These are phyloP conservation scores for Dysphania ambrosioides DNA, from an alignment of 148 eudicot species.

Conservation along the genomic window DNA sequence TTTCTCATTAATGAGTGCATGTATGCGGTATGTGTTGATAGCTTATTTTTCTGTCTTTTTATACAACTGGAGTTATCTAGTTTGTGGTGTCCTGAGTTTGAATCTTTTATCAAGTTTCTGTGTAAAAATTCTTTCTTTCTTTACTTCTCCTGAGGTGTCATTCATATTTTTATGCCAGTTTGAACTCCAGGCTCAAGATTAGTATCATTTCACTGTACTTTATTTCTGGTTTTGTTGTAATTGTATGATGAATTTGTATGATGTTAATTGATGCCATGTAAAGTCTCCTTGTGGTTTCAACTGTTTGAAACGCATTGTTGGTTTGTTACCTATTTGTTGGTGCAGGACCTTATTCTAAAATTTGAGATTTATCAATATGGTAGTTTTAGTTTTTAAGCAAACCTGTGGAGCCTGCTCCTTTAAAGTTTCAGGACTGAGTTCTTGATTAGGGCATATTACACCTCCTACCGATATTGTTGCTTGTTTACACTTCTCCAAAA, in stretches of 20 bases:
- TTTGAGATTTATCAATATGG: neutral
- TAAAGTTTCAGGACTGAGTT: neutral
- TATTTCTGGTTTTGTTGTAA: neutral
- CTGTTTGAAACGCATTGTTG: neutral
- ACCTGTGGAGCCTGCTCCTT: neutral
- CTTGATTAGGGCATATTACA: neutral
- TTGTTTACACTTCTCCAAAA: neutral
- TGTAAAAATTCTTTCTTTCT: neutral
- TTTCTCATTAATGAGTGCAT: constrained; percentile 97
- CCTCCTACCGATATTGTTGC: neutral
- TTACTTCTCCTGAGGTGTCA: neutral
- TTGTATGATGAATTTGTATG: neutral
- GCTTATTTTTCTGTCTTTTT: neutral
- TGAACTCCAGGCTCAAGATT: neutral
- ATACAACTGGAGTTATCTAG: neutral
- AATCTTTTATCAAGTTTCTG: neutral
- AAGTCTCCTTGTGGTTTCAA: neutral
- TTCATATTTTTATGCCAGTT: neutral
- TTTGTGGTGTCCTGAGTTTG: neutral
- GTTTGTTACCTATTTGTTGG: neutral
- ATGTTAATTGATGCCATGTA: neutral
- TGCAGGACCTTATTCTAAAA: neutral
- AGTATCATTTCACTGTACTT: neutral
- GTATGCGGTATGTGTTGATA: constrained; percentile 74
- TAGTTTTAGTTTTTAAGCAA: neutral